Conservation (phyloP, 306 rosid genomes). For the Mimosa bimucronata region DNA sequence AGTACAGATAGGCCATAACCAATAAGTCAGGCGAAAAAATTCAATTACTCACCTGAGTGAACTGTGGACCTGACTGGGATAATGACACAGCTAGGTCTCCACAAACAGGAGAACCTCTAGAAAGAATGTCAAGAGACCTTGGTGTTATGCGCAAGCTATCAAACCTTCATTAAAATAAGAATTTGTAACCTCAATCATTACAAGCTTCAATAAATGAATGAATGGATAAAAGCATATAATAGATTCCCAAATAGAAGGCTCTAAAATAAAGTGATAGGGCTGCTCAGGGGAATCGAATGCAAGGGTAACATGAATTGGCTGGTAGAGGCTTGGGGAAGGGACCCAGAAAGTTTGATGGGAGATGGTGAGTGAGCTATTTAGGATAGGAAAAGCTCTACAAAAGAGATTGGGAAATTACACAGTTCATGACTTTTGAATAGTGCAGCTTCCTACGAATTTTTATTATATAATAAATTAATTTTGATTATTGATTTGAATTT, state of each 20-base stretch:
- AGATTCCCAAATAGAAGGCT: not conserved
- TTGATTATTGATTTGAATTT: not conserved
- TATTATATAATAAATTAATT: not conserved
- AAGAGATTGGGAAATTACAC: not conserved
- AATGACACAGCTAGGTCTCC: slow-evolving; percentile 99
- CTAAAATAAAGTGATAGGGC: not conserved
- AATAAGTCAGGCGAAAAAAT: slow-evolving; percentile 28
- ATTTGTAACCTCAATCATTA: slow-evolving; percentile 39
- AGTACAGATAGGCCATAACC: slow-evolving; percentile 35
- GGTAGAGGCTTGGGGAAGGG: not conserved
- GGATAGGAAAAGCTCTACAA: not conserved
- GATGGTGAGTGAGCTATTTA: not conserved
- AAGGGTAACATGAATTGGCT: not conserved
- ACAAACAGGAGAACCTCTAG: slow-evolving; percentile 97
- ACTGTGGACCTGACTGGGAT: slow-evolving; percentile 98
- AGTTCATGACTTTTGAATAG: not conserved
- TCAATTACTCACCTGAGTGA: slow-evolving; percentile 77
- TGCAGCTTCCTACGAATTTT: not conserved
- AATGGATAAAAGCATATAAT: not conserved
- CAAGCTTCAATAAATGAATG: not conserved
- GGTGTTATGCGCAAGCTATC: slow-evolving; percentile 98
- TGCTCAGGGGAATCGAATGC: not conserved
- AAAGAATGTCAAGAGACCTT: slow-evolving; percentile 91
- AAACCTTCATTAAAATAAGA: slow-evolving; percentile 70
- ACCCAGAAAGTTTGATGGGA: not conserved